phyloP scores from a whole-genome alignment of 495 filamentous ascomycete genomes.

The Daldinia decipiens region DNA sequence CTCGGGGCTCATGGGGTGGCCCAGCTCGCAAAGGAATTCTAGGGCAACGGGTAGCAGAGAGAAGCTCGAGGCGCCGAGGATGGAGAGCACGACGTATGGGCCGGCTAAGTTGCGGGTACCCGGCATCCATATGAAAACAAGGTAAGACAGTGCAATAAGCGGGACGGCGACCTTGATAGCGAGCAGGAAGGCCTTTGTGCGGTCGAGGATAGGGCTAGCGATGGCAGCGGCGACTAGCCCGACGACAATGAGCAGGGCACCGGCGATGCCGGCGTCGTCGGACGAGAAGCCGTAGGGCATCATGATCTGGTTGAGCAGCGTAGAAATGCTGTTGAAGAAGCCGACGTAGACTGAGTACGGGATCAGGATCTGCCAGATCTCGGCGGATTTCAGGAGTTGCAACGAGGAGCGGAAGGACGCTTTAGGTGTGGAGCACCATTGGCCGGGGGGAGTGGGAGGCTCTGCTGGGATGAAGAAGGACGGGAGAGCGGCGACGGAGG shows the following conservation, averaged over 20 bases:
- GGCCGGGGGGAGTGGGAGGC: slow-evolving; percentile 77
- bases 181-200: slow-evolving; percentile 79
- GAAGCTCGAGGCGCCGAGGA: slow-evolving; percentile 86
- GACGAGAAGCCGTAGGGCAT: slow-evolving; percentile 82
- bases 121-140: slow-evolving; percentile 85
- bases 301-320: slow-evolving; percentile 90
- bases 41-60: slow-evolving; percentile 82
- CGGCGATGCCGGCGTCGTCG: slow-evolving; percentile 86
- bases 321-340: slow-evolving; percentile 91
- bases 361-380: slow-evolving; percentile 80
- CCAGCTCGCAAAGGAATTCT: slow-evolving; percentile 87
- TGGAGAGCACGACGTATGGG: slow-evolving; percentile 73
- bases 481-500: slow-evolving; percentile 76
- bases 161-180: slow-evolving; percentile 81
- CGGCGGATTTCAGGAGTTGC: slow-evolving; percentile 60
- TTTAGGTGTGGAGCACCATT: slow-evolving; percentile 59
- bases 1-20: slow-evolving; percentile 88
- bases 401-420: slow-evolving; percentile 63
- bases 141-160: slow-evolving; percentile 74
- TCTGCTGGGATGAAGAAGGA: slow-evolving; percentile 84
- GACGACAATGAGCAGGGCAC: slow-evolving; percentile 88
- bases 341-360: slow-evolving; percentile 87
- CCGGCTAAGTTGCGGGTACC: slow-evolving; percentile 71
- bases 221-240: slow-evolving; percentile 82
- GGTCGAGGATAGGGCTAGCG: slow-evolving; percentile 82